Evolutionary conservation across 306 rosid genomes (phyloP).

Genomic region (Cyamopsis tetragonoloba): DNA sequence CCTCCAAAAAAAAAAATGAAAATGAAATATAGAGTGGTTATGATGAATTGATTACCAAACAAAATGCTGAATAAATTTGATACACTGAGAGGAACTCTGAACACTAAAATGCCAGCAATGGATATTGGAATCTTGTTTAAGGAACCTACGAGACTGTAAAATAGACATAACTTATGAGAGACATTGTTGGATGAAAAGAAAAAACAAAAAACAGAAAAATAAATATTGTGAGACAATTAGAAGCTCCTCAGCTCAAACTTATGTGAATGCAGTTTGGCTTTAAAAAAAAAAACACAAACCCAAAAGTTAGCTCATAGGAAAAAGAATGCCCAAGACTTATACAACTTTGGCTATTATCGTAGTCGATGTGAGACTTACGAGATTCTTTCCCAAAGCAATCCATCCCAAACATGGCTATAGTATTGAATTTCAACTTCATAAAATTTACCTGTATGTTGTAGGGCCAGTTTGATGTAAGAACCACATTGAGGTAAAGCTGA

Average conservation of each 20-base stretch:
- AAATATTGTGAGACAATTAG: neutral
- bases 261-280: too few relatives aligned
- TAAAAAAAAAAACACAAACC: too few relatives aligned
- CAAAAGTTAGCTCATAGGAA: too few relatives aligned
- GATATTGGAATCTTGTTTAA: slow-evolving; percentile 92
- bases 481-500: slow-evolving; percentile 96
- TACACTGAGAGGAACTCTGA: slow-evolving; percentile 69
- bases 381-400: too few relatives aligned
- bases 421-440: slow-evolving; percentile 4
- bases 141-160: slow-evolving; percentile 82
- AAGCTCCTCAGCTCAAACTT: too few relatives aligned
- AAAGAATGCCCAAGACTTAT: too few relatives aligned
- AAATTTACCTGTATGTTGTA: slow-evolving; percentile 75
- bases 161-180: slow-evolving; percentile 1
- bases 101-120: slow-evolving; percentile 65
- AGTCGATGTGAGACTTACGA: too few relatives aligned
- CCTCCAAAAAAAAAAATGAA: neutral
- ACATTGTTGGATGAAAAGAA: neutral
- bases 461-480: slow-evolving; percentile 89
- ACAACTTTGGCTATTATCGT: too few relatives aligned
- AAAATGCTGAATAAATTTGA: slow-evolving; percentile 72
- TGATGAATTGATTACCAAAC: slow-evolving; percentile 64
- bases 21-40: neutral
- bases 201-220: neutral
- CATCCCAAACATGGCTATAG: too few relatives aligned